Conservation (phyloP, 1,284 basidiomycete genomes). For the Gomphus sp. region DNA sequence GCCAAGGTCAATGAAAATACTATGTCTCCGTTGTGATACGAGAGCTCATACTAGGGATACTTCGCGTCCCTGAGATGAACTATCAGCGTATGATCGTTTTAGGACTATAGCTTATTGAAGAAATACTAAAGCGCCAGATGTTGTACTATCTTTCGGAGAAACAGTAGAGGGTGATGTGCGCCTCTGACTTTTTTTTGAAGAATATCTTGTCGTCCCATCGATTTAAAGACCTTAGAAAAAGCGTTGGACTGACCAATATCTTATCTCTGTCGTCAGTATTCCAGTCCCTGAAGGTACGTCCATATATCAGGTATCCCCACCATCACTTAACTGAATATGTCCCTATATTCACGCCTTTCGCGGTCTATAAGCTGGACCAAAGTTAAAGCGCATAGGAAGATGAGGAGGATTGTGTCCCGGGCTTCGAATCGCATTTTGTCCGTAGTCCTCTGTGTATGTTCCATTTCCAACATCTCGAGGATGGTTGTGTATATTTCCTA, state of each 20-base stretch:
- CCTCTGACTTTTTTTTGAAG: background rate
- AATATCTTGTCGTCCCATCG: background rate
- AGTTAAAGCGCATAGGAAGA: slow-evolving; percentile 22
- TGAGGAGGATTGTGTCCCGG: slow-evolving; percentile 32
- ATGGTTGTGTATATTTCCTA: background rate
- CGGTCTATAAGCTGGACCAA: slow-evolving; percentile 27
- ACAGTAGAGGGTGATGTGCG: slow-evolving; percentile 28
- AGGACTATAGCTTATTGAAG: slow-evolving; percentile 27
- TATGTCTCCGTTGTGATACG: background rate
- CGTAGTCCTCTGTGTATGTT: slow-evolving; percentile 30
- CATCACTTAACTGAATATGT: slow-evolving; percentile 16
- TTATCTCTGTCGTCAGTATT: slow-evolving; percentile 19
- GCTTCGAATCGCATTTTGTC: slow-evolving; percentile 32
- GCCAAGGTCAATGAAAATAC: background rate
- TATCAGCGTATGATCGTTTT: slow-evolving; percentile 33
- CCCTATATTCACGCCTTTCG: background rate
- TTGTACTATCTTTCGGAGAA: slow-evolving; percentile 27
- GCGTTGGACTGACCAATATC: slow-evolving; percentile 12
- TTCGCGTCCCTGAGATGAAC: slow-evolving; percentile 30
- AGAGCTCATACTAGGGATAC: slow-evolving; percentile 15
- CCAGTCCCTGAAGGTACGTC: slow-evolving; percentile 12
- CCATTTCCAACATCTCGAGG: background rate
- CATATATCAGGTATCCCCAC: slow-evolving; percentile 11
- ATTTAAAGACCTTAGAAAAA: slow-evolving; percentile 6
- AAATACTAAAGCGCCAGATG: slow-evolving; percentile 30